These are phyloP conservation scores for Acanthochlamys bracteata DNA, from an alignment of 106 monocot species.

Conservation along the genomic window DNA sequence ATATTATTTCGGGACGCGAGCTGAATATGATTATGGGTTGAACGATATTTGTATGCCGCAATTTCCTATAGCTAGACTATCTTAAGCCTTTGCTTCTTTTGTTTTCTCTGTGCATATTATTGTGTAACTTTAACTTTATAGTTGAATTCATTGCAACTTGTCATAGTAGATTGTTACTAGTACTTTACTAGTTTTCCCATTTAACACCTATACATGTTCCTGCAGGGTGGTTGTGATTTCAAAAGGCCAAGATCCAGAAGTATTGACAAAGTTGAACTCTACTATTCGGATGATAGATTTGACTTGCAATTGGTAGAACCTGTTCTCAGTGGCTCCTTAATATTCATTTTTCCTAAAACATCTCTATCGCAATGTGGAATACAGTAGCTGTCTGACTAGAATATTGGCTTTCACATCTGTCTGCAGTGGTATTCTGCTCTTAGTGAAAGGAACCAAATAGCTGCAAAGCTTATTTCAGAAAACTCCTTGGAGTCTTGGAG, in stretches of 20 bases:
- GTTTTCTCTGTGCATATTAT: too few relatives aligned
- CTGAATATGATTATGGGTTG: too few relatives aligned
- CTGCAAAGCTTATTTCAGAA: constrained; percentile 3
- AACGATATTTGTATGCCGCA: too few relatives aligned
- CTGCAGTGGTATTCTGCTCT: constrained; percentile 66
- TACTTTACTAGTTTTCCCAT: too few relatives aligned
- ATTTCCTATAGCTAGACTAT: too few relatives aligned
- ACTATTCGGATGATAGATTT: constrained; percentile 82
- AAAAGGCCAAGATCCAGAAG: constrained; percentile 39
- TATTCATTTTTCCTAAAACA: constrained; percentile 71
- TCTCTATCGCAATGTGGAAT: constrained; percentile 78
- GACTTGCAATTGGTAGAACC: constrained; percentile 80
- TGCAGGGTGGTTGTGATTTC: constrained; percentile 91
- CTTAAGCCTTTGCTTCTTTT: too few relatives aligned
- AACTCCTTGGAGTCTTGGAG: constrained; percentile 12
- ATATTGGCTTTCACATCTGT: constrained; percentile 87
- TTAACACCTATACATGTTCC: neutral
- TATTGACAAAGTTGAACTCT: constrained; percentile 75
- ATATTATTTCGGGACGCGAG: too few relatives aligned
- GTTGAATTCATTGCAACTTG: too few relatives aligned
- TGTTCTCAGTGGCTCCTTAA: constrained; percentile 77
- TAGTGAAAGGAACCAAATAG: constrained; percentile 29
- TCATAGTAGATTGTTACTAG: too few relatives aligned
- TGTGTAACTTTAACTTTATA: too few relatives aligned
- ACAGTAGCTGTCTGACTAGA: constrained; percentile 61